A percentile compares a stretch with the other conserved stretches of the same genome.
Evolutionary conservation across 1,284 basidiomycete genomes (phyloP).

Genomic region (Cutaneotrichosporon mucoides): DNA sequence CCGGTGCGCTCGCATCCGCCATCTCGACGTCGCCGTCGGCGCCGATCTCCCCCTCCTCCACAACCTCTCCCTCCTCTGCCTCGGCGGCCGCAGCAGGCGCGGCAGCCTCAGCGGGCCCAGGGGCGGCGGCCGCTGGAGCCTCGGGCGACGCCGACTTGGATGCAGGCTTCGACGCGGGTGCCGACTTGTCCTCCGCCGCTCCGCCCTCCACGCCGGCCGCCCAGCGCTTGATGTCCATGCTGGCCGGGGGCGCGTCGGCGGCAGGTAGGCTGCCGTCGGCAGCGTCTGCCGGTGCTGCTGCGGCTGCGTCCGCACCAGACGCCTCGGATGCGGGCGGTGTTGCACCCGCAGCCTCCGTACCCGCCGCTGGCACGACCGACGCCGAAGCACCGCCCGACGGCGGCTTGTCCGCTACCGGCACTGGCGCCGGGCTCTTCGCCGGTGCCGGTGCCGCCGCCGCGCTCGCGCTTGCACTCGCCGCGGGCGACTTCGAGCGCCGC

Average conservation of each 20-base stretch:
- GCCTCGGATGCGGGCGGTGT: background rate
- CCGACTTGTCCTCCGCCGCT: background rate
- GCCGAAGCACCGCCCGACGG: too few relatives aligned
- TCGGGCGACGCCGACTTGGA: background rate
- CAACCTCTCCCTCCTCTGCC: too few relatives aligned
- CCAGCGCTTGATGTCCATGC: conserved; percentile 20
- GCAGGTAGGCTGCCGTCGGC: background rate
- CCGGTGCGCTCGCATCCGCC: conserved; percentile 6
- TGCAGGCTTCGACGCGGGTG: background rate
- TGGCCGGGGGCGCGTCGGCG: background rate
- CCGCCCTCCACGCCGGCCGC: conserved; percentile 13
- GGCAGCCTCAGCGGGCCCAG: too few relatives aligned
- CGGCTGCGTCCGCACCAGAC: background rate
- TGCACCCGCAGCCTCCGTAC: background rate
- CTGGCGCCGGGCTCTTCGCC: too few relatives aligned
- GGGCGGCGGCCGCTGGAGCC: background rate
- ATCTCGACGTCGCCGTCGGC: conserved; percentile 20
- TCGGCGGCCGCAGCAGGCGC: too few relatives aligned
- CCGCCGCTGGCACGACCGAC: background rate
- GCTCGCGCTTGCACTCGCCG: too few relatives aligned
- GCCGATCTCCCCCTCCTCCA: too few relatives aligned
- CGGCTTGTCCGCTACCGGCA: too few relatives aligned
- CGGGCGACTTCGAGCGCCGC: conserved; percentile 17
- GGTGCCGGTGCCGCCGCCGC: too few relatives aligned
- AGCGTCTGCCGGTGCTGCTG: too few relatives aligned